Conservation (phyloP, 768 basidiomycete genomes). For the Leccinum rimulosum region DNA sequence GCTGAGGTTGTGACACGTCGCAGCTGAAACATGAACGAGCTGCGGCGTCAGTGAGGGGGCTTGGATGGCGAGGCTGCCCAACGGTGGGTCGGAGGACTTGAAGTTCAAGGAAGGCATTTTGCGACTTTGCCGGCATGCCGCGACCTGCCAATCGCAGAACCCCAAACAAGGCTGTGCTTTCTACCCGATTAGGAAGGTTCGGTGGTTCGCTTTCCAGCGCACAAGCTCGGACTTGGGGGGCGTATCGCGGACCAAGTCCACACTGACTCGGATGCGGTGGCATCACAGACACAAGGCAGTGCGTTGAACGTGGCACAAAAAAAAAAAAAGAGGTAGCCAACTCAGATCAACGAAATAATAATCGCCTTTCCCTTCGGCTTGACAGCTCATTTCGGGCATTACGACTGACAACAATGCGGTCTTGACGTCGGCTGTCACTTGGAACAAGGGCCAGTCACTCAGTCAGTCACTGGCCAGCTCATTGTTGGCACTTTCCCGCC, state of each 20-base stretch:
- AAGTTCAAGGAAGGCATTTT: constrained; percentile 39
- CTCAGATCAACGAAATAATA: not conserved
- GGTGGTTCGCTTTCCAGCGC: constrained; percentile 14
- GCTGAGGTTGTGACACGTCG: constrained; percentile 72
- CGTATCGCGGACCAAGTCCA: not conserved
- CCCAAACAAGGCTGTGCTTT: constrained; percentile 12
- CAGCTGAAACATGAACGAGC: constrained; percentile 66
- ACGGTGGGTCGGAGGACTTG: constrained; percentile 39
- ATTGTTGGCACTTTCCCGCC: constrained; percentile 24
- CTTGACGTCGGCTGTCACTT: constrained; percentile 25
- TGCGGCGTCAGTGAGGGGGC: constrained; percentile 58
- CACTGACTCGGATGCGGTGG: not conserved
- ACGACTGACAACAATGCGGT: constrained; percentile 13
- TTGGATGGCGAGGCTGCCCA: constrained; percentile 71
- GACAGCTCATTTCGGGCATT: constrained; percentile 27
- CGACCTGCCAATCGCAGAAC: constrained; percentile 24
- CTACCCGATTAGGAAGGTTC: constrained; percentile 31
- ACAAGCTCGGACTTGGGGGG: not conserved
- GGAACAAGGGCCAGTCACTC: constrained; percentile 6
- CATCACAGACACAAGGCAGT: not conserved
- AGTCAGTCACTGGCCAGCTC: constrained; percentile 15
- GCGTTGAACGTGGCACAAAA: not conserved
- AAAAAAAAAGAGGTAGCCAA: not conserved
- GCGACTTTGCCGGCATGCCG: constrained; percentile 27
- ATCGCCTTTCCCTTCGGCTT: constrained; percentile 1